A percentile compares a stretch with the other conserved stretches of the same genome.
Conservation (phyloP, 257 asterid genomes). For the Striga asiatica region DNA sequence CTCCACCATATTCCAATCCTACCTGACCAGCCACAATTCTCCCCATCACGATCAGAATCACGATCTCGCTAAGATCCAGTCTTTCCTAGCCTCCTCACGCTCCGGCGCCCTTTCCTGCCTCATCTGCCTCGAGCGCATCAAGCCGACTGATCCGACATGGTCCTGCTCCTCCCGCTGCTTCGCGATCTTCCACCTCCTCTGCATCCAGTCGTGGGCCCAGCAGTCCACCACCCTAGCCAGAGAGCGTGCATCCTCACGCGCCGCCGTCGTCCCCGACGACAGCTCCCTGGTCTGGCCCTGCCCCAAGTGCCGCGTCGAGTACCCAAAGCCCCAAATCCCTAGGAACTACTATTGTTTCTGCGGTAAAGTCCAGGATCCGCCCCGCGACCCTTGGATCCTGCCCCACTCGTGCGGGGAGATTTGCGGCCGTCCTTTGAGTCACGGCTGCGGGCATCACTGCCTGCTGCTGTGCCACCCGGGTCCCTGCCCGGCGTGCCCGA, state of each 20-base stretch:
- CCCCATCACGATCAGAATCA: slow-evolving; percentile 28
- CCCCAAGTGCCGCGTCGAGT: slow-evolving; percentile 87
- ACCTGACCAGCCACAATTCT: slow-evolving; percentile 42
- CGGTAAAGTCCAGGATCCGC: slow-evolving; percentile 70
- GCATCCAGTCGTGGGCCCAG: slow-evolving; percentile 91
- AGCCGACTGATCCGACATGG: slow-evolving; percentile 84
- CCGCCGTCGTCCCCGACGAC: slow-evolving; percentile 38
- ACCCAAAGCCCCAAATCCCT: slow-evolving; percentile 55
- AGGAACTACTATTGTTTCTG: slow-evolving; percentile 64
- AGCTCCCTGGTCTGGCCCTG: slow-evolving; percentile 67
- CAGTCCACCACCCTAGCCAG: slow-evolving; percentile 66
- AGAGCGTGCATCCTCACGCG: slow-evolving; percentile 73
- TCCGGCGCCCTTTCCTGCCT: slow-evolving; percentile 93
- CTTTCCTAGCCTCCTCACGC: slow-evolving; percentile 81
- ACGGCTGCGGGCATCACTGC: slow-evolving; percentile 79
- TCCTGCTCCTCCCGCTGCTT: slow-evolving; percentile 78
- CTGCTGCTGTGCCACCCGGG: slow-evolving; percentile 85
- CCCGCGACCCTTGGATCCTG: slow-evolving; percentile 81
- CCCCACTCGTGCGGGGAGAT: slow-evolving; percentile 95
- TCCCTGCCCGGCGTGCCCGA: slow-evolving; percentile 90
- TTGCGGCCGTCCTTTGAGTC: slow-evolving; percentile 53
- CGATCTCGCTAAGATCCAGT: slow-evolving; percentile 78
- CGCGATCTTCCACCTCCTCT: slow-evolving; percentile 80
- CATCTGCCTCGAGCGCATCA: slow-evolving; percentile 87
- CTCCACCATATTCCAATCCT: slow-evolving; percentile 75